Conservation (phyloP, 2,329 filamentous ascomycete genomes). For the Penicillium decumbens region DNA sequence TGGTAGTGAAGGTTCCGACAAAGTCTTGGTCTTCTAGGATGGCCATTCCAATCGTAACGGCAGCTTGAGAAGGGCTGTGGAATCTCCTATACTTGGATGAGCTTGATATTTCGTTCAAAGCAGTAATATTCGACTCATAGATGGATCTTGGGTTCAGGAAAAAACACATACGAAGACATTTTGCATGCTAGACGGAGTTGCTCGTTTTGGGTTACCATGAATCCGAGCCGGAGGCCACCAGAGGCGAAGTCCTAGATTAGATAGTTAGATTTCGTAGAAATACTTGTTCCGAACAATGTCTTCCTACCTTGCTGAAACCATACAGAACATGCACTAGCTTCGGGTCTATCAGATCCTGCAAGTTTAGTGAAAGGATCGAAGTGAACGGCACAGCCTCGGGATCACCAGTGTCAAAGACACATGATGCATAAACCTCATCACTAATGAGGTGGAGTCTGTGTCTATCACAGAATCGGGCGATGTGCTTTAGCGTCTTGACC, state of each 20-base stretch:
- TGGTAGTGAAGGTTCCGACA: conserved; percentile 32
- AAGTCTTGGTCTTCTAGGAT: conserved; percentile 34
- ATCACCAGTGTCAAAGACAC: conserved; percentile 44
- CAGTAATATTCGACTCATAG: no score
- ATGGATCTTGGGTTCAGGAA: neutral
- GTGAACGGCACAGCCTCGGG: conserved; percentile 39
- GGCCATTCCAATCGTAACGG: conserved; percentile 27
- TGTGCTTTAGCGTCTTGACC: conserved; percentile 37
- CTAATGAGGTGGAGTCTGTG: conserved; percentile 51
- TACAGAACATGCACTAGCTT: conserved; percentile 49
- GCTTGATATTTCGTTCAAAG: neutral
- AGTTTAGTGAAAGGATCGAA: conserved; percentile 45
- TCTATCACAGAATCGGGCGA: conserved; percentile 49
- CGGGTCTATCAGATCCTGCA: conserved; percentile 44
- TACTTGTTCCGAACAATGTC: conserved; percentile 28
- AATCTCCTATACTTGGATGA: conserved; percentile 21
- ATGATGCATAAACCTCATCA: conserved; percentile 56
- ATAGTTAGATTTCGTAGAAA: conserved; percentile 11
- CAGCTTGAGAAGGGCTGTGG: conserved; percentile 25
- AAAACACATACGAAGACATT: conserved; percentile 21
- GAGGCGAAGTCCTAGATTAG: conserved; percentile 28
- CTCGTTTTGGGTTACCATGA: conserved; percentile 25
- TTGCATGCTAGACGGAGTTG: conserved; percentile 26
- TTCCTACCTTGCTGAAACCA: conserved; percentile 37
- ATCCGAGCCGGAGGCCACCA: conserved; percentile 29